Evolutionary conservation across 495 filamentous ascomycete genomes (phyloP).

Genomic region (Xylaria palmicola): DNA sequence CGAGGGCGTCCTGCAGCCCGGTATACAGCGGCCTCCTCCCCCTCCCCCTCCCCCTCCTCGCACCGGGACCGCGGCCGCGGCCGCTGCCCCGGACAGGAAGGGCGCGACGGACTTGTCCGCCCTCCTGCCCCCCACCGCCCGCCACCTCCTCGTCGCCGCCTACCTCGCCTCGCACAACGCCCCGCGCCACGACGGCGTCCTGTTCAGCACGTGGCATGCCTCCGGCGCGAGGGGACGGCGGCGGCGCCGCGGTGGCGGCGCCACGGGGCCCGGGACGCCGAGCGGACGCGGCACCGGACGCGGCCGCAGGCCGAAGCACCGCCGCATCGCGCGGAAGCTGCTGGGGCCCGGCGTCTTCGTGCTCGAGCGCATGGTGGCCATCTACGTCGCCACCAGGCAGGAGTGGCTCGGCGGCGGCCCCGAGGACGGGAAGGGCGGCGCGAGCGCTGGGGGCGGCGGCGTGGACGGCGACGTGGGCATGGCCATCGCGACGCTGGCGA

Average conservation of each 20-base stretch:
- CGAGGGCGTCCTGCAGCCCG: constrained; percentile 68
- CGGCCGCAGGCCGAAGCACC: constrained; percentile 57
- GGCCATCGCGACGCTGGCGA: constrained; percentile 77
- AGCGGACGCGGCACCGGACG: constrained; percentile 38
- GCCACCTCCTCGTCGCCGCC: constrained; percentile 77
- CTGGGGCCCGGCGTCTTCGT: constrained; percentile 78
- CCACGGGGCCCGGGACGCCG: constrained; percentile 20
- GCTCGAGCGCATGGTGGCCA: constrained; percentile 82
- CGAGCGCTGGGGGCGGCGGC: constrained; percentile 17
- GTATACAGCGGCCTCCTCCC: constrained; percentile 51
- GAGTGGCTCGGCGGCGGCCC: constrained; percentile 58
- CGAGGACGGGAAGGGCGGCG: constrained; percentile 10
- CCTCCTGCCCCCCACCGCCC: constrained; percentile 76
- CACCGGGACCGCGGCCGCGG: constrained; percentile 17
- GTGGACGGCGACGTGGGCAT: constrained; percentile 63
- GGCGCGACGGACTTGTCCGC: constrained; percentile 33
- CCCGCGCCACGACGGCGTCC: constrained; percentile 68
- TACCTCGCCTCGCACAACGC: constrained; percentile 92
- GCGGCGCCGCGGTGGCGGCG: constrained; percentile 36
- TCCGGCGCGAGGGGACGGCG: constrained; percentile 40
- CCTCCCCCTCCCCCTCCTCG: too few relatives aligned
- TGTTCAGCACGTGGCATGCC: constrained; percentile 83
- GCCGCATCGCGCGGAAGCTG: constrained; percentile 69
- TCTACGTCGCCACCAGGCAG: constrained; percentile 76
- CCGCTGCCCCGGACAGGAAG: constrained; percentile 7